Conservation (phyloP, 1,284 basidiomycete genomes). For the Apiotrichum sp. region DNA sequence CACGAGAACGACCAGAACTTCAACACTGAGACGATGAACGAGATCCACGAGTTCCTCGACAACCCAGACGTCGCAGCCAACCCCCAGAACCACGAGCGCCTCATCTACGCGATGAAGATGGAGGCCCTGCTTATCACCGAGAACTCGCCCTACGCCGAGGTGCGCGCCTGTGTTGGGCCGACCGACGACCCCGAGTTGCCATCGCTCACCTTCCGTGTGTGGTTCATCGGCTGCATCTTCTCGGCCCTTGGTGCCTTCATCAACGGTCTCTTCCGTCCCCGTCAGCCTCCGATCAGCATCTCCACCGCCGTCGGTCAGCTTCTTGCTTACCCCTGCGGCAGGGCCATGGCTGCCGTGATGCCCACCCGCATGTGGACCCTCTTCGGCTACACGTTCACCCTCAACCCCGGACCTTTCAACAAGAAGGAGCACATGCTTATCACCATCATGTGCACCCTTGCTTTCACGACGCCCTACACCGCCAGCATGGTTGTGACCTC, state of each 20-base stretch:
- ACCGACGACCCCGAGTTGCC: constrained; percentile 71
- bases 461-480: constrained; percentile 43
- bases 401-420: constrained; percentile 53
- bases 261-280: constrained; percentile 53
- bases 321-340: constrained; percentile 25
- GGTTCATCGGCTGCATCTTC: constrained; percentile 57
- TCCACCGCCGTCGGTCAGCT: constrained; percentile 33
- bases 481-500: constrained; percentile 40
- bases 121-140: constrained; percentile 36
- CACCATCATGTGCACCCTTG: constrained; percentile 47
- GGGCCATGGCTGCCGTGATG: constrained; percentile 14
- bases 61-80: constrained; percentile 22
- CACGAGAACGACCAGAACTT: constrained; percentile 37
- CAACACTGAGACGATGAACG: constrained; percentile 12
- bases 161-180: constrained; percentile 74
- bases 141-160: constrained; percentile 76
- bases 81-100: constrained; percentile 21
- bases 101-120: constrained; percentile 31
- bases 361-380: background rate
- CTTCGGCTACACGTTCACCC: constrained; percentile 17
- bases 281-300: constrained; percentile 31
- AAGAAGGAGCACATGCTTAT: constrained; percentile 41
- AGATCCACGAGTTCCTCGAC: constrained; percentile 22
- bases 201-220: constrained; percentile 77
- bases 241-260: constrained; percentile 58